These are phyloP conservation scores for Starmerella potacharoeniae DNA, from an alignment of 805 yeast species.

Conservation along the genomic window DNA sequence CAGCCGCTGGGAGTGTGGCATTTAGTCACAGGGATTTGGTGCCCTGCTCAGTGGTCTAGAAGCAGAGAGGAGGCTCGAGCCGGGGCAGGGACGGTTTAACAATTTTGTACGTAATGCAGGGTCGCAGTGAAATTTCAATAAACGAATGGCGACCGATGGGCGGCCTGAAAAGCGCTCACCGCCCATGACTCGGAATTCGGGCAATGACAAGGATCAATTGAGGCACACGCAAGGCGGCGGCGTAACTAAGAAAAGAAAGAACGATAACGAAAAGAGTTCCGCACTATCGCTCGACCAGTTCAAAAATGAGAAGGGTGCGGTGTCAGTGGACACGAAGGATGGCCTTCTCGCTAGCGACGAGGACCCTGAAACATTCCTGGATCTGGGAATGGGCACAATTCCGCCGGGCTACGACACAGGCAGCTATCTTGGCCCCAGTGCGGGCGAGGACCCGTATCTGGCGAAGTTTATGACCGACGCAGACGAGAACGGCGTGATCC, in stretches of 20 bases:
- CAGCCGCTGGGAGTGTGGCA: no score
- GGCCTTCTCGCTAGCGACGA: neutral
- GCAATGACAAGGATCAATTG: neutral
- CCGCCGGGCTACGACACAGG: constrained; percentile 24
- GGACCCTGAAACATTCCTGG: constrained; percentile 1
- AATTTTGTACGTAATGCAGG: neutral
- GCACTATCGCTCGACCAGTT: neutral
- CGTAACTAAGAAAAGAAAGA: neutral
- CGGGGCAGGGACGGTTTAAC: neutral
- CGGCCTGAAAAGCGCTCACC: neutral
- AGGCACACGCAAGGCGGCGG: neutral
- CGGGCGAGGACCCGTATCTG: constrained; percentile 28
- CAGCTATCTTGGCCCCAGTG: constrained; percentile 25
- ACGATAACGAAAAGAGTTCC: neutral
- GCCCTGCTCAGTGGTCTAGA: no score
- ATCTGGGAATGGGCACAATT: constrained; percentile 14
- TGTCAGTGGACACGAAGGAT: neutral
- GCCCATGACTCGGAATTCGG: neutral
- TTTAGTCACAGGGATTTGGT: no score
- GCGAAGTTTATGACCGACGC: constrained; percentile 16
- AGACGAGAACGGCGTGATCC: constrained; percentile 18
- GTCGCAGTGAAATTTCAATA: neutral
- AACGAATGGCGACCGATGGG: neutral
- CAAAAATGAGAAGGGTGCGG: neutral
- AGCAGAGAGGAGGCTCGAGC: neutral